Base-by-base conservation (phyloP, 768 basidiomycete species). In the Mycena rebaudengoi region DNA sequence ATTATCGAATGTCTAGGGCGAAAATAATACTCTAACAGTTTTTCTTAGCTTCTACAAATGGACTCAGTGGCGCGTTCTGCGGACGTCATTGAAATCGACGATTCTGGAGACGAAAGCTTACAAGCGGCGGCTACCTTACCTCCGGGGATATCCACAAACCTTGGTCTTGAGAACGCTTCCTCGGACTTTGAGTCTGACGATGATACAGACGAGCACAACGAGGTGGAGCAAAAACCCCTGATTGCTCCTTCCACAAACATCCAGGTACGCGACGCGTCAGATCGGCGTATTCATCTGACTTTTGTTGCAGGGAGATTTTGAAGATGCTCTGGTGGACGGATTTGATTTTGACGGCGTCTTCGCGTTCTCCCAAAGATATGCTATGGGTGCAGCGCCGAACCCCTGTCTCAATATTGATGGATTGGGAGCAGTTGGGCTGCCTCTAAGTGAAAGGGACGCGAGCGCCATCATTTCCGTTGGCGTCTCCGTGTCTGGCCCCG, bases 341-440 rank as follows among this genome's bases (percentile, higher is more conserved):
- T 66, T 73, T 14, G 63, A 69, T 8, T 70, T 70, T 57, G 59
- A 64, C 51, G 76, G 75, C 1, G 33, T 65, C 3, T 78, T 72
- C 59, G 72, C 73, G 4, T 74, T 66, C 43, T 66, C 64, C 4
- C 21, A 51, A 21, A 37, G 53, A 40, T 74, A 66, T 16, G 43
- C 20, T 0, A 56, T 74, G 13, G 45, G 70, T 11, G 53, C 67
- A 14, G 78, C 78, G 3, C 80, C 79, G 0, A 79, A 82, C 68
- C 82, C 83, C 0, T 66, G 70, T 18, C 67, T 83, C 5, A 46
- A 58, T 13, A 68, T 82, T 23, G 68, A 73, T 8, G 79, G 76
- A 21, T 39, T 81, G n/a, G 82, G 83, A 0, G n/a, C 66, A 4
- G 56, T 83, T 25, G 80, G 77, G 0, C 71, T 82, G 10, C 83